Evolutionary conservation across 2,329 filamentous ascomycete species (phyloP), one percentile per base, ranked within the genome.

Genomic region (Talaromyces piceae): DNA sequence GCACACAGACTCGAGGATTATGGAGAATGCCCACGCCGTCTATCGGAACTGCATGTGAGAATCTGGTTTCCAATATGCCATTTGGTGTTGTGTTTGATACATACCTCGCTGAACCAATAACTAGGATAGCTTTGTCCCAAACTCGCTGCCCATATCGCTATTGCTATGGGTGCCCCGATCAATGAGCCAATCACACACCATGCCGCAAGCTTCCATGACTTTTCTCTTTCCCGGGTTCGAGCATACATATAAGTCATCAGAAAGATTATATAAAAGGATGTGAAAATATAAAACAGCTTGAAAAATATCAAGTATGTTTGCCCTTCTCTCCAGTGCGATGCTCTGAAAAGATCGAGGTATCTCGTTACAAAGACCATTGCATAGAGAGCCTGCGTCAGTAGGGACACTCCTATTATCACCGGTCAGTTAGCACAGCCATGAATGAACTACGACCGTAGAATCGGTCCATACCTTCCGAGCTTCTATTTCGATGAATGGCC

Each of bases 1-100:
- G 67, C 87, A 93, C 54, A 94, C 82, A 28, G 89, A 91, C 72
- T 97, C 91, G 63, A 97, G 85, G 58, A 95, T 86, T 60, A 93
- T 84, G 27, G 88, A 95, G 72, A 96, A 95, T 52, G 84, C 80
- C 87, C 88, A 94, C 56, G 88, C 77, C 65, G 86, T 80, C 87
- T 95, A 61, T 47, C 47, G 39, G 16, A 45, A 12, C 48, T 64
- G 50, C 28, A 63, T 18, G 31, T 37, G 5, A 37, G 18, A 4
- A 37, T 59, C 50, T 30, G 45, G 12, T n/a, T 30, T 23, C 22
- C 16, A 30, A 13, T 5, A 13, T 23, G 8, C 18, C 39, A 16
- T 20, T 11, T 22, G 28, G 23, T 7, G 12, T 18, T 11, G 5
- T 13, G 3, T 20, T 22, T 45, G 7, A 44, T 56, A 27, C 65